Evolutionary conservation across 2,329 filamentous ascomycete genomes (phyloP).

Genomic region (Xylaria sp.): DNA sequence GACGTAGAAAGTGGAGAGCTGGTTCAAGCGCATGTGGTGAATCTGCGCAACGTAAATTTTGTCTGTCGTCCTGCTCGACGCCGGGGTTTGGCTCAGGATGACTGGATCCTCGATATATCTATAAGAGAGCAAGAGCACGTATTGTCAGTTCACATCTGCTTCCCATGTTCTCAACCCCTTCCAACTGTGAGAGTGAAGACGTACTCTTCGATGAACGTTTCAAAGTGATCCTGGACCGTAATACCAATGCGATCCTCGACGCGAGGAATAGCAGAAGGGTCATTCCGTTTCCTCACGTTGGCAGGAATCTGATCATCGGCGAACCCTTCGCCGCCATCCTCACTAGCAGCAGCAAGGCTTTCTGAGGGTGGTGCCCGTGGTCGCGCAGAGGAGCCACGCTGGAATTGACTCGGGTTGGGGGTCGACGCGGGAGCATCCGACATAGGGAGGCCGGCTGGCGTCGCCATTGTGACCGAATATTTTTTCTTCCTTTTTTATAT

Average conservation of each 20-base stretch:
- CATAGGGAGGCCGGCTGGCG: conserved; percentile 51
- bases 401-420: conserved; percentile 39
- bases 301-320: conserved; percentile 59
- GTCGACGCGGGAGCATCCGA: conserved; percentile 47
- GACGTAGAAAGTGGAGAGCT: conserved; percentile 80
- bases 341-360: conserved; percentile 54
- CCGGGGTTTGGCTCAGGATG: conserved; percentile 54
- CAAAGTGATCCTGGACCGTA: conserved; percentile 69
- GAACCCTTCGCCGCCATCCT: conserved; percentile 58
- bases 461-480: conserved; percentile 38
- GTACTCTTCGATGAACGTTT: conserved; percentile 73
- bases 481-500: neutral
- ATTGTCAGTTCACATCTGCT: too few relatives aligned
- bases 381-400: conserved; percentile 49
- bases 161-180: neutral
- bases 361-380: conserved; percentile 59
- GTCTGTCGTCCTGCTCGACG: conserved; percentile 67
- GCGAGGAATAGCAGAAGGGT: conserved; percentile 54
- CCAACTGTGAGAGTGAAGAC: conserved; percentile 21
- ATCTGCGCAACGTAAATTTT: conserved; percentile 84
- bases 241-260: conserved; percentile 74
- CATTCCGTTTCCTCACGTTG: conserved; percentile 41
- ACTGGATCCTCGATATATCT: conserved; percentile 65
- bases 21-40: conserved; percentile 65
- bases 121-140: neutral